Conservation (phyloP, 495 filamentous ascomycete genomes). For the Penicillium cinerascens region DNA sequence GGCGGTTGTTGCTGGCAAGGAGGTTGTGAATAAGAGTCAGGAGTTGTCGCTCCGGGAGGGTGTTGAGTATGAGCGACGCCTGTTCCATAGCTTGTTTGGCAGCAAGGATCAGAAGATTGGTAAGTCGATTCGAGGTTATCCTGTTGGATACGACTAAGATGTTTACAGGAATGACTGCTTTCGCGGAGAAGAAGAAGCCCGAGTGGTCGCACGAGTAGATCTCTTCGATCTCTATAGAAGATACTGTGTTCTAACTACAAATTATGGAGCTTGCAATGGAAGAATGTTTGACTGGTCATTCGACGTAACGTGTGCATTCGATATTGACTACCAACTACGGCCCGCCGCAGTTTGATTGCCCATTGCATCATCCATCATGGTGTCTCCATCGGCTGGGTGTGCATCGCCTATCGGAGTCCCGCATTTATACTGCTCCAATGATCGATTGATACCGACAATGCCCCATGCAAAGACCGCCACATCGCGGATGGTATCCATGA, state of each 20-base stretch:
- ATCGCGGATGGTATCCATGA: constrained; percentile 79
- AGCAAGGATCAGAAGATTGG: constrained; percentile 95
- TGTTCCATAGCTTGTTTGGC: constrained; percentile 92
- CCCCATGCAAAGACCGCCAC: constrained; percentile 54
- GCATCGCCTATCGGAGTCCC: constrained; percentile 60
- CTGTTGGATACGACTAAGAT: constrained; percentile 2
- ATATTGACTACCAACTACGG: constrained; percentile 2
- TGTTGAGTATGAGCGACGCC: constrained; percentile 86
- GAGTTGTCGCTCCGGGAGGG: constrained; percentile 82
- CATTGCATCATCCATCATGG: neutral
- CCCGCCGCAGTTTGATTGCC: constrained; percentile 8
- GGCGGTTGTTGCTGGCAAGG: constrained; percentile 87
- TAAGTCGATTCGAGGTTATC: constrained; percentile 26
- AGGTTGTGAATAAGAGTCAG: constrained; percentile 97
- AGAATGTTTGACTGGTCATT: neutral
- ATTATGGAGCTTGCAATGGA: neutral
- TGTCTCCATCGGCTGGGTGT: constrained; percentile 46
- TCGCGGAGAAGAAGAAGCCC: constrained; percentile 89
- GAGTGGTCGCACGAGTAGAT: constrained; percentile 81
- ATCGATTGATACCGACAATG: constrained; percentile 76
- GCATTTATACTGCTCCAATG: constrained; percentile 58
- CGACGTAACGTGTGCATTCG: neutral
- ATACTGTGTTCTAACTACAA: neutral
- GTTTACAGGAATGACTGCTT: constrained; percentile 76
- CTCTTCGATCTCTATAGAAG: neutral